Percentiles rank a stretch among this genome's conserved stretches.
Evolutionary conservation across 345 rosid species (phyloP).

Genomic region (Clausena lansium): DNA sequence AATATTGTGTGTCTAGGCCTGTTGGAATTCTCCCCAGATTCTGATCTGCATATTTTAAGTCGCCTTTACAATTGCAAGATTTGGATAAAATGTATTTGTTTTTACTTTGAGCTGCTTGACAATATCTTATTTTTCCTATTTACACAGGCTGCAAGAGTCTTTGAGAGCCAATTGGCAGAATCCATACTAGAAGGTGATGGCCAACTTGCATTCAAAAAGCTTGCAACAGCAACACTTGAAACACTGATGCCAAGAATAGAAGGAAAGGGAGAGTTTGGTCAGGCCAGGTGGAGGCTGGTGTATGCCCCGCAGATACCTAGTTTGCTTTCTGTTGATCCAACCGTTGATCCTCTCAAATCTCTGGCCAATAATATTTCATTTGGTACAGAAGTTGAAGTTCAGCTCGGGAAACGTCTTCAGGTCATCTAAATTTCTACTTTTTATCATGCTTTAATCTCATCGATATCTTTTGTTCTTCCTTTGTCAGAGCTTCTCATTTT

Average conservation of each 20-base stretch:
- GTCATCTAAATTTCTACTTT: constrained; percentile 28
- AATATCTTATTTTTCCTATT: constrained; percentile 6
- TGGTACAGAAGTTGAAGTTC: constrained; percentile 94
- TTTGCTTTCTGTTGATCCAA: constrained; percentile 94
- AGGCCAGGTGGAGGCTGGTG: constrained; percentile 97
- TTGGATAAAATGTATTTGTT: not conserved
- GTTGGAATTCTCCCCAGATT: not conserved
- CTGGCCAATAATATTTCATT: constrained; percentile 82
- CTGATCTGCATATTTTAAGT: not conserved
- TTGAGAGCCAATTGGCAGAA: constrained; percentile 94
- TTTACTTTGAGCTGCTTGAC: constrained; percentile 13
- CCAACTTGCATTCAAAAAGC: constrained; percentile 94
- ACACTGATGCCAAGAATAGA: constrained; percentile 93
- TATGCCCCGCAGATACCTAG: constrained; percentile 99
- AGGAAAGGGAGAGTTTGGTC: constrained; percentile 96
- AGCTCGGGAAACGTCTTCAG: constrained; percentile 96
- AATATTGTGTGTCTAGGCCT: not conserved
- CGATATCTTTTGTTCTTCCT: not conserved
- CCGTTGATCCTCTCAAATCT: constrained; percentile 87
- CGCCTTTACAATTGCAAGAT: constrained; percentile 12
- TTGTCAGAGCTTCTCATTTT: not conserved
- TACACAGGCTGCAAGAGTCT: constrained; percentile 84
- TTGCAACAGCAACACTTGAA: constrained; percentile 93
- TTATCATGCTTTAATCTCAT: not conserved
- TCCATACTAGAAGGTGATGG: constrained; percentile 97